phyloP scores from a whole-genome alignment of 1,284 basidiomycete genomes.

The Limonomyces culmigenus region DNA sequence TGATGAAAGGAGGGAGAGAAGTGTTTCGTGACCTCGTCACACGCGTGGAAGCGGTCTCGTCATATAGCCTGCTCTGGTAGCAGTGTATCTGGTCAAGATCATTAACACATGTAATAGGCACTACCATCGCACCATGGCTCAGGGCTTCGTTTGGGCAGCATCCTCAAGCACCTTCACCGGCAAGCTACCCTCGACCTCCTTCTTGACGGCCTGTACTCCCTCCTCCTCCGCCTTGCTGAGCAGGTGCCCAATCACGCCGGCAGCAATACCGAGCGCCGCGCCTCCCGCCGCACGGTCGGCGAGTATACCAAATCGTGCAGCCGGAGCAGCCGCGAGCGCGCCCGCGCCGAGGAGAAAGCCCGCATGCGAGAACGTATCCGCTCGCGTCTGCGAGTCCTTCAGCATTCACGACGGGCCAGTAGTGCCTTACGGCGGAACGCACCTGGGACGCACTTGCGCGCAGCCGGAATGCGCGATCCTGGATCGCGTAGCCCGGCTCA shows the following conservation, averaged over 20 bases:
- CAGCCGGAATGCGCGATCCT: background rate
- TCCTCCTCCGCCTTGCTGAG: background rate
- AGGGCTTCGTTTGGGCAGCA: too few species aligned
- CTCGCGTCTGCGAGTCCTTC: background rate
- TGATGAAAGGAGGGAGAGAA: too few species aligned
- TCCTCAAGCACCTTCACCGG: too few species aligned
- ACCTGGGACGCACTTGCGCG: background rate
- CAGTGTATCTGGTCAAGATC: too few species aligned
- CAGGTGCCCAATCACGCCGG: background rate
- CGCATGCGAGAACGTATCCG: background rate
- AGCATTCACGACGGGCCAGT: too few species aligned
- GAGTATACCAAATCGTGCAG: background rate
- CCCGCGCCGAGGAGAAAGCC: background rate
- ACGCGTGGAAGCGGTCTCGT: too few species aligned
- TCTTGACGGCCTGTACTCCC: background rate
- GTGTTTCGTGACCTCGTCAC: too few species aligned
- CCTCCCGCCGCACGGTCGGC: too few species aligned
- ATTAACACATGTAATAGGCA: too few species aligned
- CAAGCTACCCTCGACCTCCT: background rate
- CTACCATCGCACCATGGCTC: too few species aligned
- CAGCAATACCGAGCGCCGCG: background rate
- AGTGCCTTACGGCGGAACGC: too few species aligned
- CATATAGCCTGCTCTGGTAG: too few species aligned
- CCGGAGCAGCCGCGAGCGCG: background rate
- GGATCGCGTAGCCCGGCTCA: background rate